These are phyloP conservation scores for Nothophaeocryptopus gaeumannii DNA, from an alignment of 2,329 filamentous ascomycete genomes.

Conservation along the genomic window DNA sequence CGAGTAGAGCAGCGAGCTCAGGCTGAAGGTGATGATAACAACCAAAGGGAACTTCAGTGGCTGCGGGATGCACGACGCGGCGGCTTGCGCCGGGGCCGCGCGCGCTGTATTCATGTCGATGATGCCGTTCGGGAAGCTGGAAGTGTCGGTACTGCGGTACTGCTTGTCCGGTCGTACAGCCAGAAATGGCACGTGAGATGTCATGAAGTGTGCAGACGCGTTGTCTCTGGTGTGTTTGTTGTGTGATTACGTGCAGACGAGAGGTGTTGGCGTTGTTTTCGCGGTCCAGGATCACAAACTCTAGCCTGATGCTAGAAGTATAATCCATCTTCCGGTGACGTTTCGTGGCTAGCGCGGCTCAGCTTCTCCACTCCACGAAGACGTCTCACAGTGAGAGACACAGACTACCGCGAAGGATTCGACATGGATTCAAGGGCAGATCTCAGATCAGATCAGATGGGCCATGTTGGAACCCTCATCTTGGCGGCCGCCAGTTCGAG, in stretches of 20 bases:
- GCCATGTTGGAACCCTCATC: too few relatives aligned
- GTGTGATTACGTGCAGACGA: neutral
- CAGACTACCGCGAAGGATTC: too few relatives aligned
- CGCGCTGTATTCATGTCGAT: constrained; percentile 11
- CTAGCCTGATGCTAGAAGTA: too few relatives aligned
- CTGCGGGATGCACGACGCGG: constrained; percentile 30
- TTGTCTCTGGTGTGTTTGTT: neutral
- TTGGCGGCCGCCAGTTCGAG: too few relatives aligned
- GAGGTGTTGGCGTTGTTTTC: too few relatives aligned
- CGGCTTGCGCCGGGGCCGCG: constrained; percentile 9
- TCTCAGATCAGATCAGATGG: too few relatives aligned
- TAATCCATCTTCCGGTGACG: too few relatives aligned
- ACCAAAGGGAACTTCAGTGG: constrained; percentile 42
- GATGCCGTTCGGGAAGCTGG: constrained; percentile 11
- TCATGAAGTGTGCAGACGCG: constrained; percentile 12
- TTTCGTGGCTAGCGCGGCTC: too few relatives aligned
- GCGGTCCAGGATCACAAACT: too few relatives aligned
- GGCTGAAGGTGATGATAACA: constrained; percentile 55
- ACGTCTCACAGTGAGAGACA: too few relatives aligned
- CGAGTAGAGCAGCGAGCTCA: constrained; percentile 65
- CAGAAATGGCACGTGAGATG: constrained; percentile 32
- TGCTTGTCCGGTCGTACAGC: constrained; percentile 31
- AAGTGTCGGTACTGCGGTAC: constrained; percentile 21
- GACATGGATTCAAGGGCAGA: too few relatives aligned
- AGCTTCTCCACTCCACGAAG: too few relatives aligned